A percentile compares a stretch with the other conserved stretches of the same genome.
phyloP scores from a whole-genome alignment of 768 basidiomycete genomes.

The Inosperma sp. region DNA sequence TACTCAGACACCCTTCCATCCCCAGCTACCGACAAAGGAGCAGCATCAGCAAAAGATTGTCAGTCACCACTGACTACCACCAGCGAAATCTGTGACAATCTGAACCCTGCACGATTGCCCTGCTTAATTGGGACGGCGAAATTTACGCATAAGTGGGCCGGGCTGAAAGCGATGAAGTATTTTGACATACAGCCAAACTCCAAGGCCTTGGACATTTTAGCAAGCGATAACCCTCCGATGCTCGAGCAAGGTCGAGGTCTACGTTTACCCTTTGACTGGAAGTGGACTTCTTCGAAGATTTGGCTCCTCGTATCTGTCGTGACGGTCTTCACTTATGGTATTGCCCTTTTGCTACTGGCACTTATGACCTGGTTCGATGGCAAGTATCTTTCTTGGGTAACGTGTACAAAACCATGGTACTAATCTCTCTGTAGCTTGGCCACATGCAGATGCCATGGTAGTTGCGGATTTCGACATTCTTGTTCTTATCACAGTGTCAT shows the following conservation, averaged over 20 bases:
- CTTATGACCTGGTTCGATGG: slow-evolving; percentile 58
- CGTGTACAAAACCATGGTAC: slow-evolving; percentile 1
- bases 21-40: no score
- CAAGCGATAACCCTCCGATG: slow-evolving; percentile 20
- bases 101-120: slow-evolving; percentile 24
- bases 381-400: slow-evolving; percentile 25
- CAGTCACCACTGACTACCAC: no score
- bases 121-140: slow-evolving; percentile 36
- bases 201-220: slow-evolving; percentile 5
- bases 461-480: slow-evolving; percentile 56
- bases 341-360: slow-evolving; percentile 45
- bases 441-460: slow-evolving; percentile 57
- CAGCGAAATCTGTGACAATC: no score
- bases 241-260: slow-evolving; percentile 27
- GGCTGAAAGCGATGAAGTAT: slow-evolving; percentile 32
- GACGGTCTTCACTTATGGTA: slow-evolving; percentile 52
- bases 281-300: slow-evolving; percentile 67
- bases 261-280: slow-evolving; percentile 28
- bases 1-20: no score
- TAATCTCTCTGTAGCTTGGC: slow-evolving; percentile 42
- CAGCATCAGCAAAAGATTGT: no score
- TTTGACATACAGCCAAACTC: slow-evolving; percentile 10
- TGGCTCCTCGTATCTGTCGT: slow-evolving; percentile 50
- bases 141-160: slow-evolving; percentile 51
- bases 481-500: slow-evolving; percentile 52